Conservation (phyloP, 2,329 filamentous ascomycete genomes). For the Aspergillus alliaceus region DNA sequence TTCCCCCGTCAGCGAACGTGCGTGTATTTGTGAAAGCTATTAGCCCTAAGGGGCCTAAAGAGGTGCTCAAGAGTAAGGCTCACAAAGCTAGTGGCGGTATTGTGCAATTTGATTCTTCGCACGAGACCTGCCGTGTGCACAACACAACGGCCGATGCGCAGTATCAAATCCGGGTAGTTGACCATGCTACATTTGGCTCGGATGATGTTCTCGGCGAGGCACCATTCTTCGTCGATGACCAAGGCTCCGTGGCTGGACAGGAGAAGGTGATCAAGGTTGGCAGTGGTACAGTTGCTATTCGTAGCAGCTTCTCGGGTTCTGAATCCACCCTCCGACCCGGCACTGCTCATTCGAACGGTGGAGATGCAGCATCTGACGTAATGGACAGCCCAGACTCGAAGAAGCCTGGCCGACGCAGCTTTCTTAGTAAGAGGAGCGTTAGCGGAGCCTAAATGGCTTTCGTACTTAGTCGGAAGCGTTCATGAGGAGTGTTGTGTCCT, state of each 20-base stretch:
- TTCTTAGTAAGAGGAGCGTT: slow-evolving; percentile 47
- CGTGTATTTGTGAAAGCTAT: slow-evolving; percentile 72
- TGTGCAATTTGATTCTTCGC: slow-evolving; percentile 63
- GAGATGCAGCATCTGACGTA: slow-evolving; percentile 26
- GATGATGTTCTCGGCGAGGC: slow-evolving; percentile 83
- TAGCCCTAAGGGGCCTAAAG: slow-evolving; percentile 67
- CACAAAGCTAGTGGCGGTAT: slow-evolving; percentile 68
- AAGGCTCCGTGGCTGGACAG: slow-evolving; percentile 58
- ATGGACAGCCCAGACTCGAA: slow-evolving; percentile 43
- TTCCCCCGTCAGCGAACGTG: slow-evolving; percentile 73
- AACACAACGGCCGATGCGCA: slow-evolving; percentile 75
- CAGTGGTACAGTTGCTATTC: slow-evolving; percentile 68
- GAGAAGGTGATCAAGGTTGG: slow-evolving; percentile 77
- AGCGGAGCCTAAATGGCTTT: slow-evolving; percentile 29
- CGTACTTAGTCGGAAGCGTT: neutral
- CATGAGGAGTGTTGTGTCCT: slow-evolving; percentile 1
- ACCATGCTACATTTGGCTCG: slow-evolving; percentile 79
- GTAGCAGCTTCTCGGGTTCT: slow-evolving; percentile 66
- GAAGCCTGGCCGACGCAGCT: slow-evolving; percentile 44
- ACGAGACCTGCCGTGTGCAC: slow-evolving; percentile 72
- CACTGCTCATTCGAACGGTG: slow-evolving; percentile 36
- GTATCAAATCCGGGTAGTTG: slow-evolving; percentile 83
- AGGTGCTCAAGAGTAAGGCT: slow-evolving; percentile 89
- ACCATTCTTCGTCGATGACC: slow-evolving; percentile 89
- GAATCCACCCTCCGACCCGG: slow-evolving; percentile 44